phyloP scores from a whole-genome alignment of 202 grass and related monocot species.

The Eragrostis tef region DNA sequence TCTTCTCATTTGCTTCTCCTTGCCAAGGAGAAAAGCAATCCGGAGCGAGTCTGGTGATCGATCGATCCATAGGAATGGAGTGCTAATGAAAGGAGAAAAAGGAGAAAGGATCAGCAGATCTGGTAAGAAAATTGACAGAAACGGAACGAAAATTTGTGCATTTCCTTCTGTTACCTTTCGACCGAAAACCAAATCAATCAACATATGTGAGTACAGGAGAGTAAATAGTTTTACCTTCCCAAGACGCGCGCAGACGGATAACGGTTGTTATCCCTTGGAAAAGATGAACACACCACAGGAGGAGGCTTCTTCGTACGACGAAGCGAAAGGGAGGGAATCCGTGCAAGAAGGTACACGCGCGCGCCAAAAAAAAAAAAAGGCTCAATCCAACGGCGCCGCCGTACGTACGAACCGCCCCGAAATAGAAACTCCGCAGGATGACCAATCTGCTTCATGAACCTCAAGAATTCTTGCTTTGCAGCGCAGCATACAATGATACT shows the following conservation, averaged over 20 bases:
- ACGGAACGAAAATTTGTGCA: background rate
- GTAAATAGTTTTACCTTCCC: background rate
- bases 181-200: background rate
- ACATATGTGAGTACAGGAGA: background rate
- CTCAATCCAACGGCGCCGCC: slow-evolving; percentile 28
- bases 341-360: slow-evolving; percentile 33
- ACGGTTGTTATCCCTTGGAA: slow-evolving; percentile 32
- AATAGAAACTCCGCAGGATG: slow-evolving; percentile 37
- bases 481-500: slow-evolving; percentile 23
- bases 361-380: slow-evolving; percentile 12
- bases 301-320: slow-evolving; percentile 42
- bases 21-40: slow-evolving; percentile 8
- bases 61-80: background rate
- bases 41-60: background rate
- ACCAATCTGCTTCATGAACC: background rate
- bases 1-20: background rate
- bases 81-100: background rate
- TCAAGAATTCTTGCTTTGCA: background rate
- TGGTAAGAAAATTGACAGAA: background rate
- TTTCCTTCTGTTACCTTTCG: background rate
- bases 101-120: slow-evolving; percentile 18
- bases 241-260: slow-evolving; percentile 1
- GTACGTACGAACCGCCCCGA: slow-evolving; percentile 45
- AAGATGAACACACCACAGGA: slow-evolving; percentile 51
- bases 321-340: slow-evolving; percentile 49